These are phyloP conservation scores for Leishmania guyanensis DNA, from an alignment of 208 protist species.

Conservation along the genomic window DNA sequence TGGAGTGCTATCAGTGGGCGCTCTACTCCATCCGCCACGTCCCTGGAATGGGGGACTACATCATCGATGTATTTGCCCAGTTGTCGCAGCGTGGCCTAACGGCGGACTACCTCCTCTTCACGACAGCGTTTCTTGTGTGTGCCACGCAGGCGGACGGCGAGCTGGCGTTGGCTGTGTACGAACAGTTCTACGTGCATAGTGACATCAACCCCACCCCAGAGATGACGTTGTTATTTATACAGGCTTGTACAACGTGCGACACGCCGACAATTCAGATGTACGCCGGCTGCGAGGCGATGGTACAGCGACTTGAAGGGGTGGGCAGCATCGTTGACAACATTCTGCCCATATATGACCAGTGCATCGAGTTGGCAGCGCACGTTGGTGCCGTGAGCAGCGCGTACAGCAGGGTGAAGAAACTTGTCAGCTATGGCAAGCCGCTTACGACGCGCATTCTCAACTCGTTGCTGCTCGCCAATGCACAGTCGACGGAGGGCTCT, in stretches of 20 bases:
- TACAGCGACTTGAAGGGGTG: slow-evolving; percentile 66
- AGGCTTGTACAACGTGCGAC: slow-evolving; percentile 68
- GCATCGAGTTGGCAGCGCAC: slow-evolving; percentile 78
- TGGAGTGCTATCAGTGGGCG: slow-evolving; percentile 82
- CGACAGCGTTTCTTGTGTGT: slow-evolving; percentile 75
- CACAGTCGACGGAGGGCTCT: slow-evolving; percentile 68
- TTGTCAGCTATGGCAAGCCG: slow-evolving; percentile 76
- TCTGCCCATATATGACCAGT: slow-evolving; percentile 73
- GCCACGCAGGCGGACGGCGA: slow-evolving; percentile 80
- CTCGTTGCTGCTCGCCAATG: slow-evolving; percentile 83
- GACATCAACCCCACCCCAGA: slow-evolving; percentile 87
- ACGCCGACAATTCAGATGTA: slow-evolving; percentile 71
- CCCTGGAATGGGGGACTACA: slow-evolving; percentile 73
- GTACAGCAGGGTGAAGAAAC: slow-evolving; percentile 73
- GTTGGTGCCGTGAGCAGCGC: slow-evolving; percentile 75
- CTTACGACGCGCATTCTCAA: slow-evolving; percentile 85
- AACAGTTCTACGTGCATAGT: slow-evolving; percentile 62
- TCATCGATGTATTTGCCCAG: slow-evolving; percentile 76
- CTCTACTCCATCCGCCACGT: slow-evolving; percentile 72
- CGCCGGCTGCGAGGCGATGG: slow-evolving; percentile 40
- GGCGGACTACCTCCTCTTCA: slow-evolving; percentile 82
- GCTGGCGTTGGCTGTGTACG: slow-evolving; percentile 71
- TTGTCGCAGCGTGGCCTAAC: slow-evolving; percentile 72
- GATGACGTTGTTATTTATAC: slow-evolving; percentile 77
- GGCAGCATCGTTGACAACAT: slow-evolving; percentile 72